Evolutionary conservation across 108 stramenopile species (phyloP).

Genomic region (Nitzschia sp.): DNA sequence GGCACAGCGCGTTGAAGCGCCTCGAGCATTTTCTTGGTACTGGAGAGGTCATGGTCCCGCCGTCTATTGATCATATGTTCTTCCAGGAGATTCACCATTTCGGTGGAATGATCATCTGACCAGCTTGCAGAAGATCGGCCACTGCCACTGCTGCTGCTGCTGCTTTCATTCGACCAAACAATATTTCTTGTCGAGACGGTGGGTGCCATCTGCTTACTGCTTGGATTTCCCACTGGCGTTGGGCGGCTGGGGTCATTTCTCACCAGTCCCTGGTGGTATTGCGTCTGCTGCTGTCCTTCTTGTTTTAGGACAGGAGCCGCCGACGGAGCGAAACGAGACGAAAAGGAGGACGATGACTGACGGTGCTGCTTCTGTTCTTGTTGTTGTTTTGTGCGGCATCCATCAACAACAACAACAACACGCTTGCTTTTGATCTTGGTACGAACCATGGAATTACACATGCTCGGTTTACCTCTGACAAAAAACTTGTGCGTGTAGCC

Average conservation of each 20-base stretch:
- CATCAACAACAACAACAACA: not conserved
- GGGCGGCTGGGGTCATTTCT: not conserved
- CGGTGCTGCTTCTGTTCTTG: not conserved
- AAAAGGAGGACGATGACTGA: not conserved
- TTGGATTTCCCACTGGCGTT: not conserved
- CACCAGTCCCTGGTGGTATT: not conserved
- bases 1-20: too few relatives aligned
- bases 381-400: not conserved
- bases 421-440: constrained; percentile 20
- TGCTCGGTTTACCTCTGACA: constrained; percentile 14
- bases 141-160: too few relatives aligned
- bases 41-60: too few relatives aligned
- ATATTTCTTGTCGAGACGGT: too few relatives aligned
- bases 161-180: too few relatives aligned
- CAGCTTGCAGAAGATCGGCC: too few relatives aligned
- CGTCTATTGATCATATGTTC: too few relatives aligned
- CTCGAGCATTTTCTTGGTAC: too few relatives aligned
- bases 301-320: not conserved
- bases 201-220: too few relatives aligned
- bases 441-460: constrained; percentile 19
- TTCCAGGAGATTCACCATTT: too few relatives aligned
- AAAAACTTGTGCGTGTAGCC: constrained; percentile 18
- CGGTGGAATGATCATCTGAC: too few relatives aligned
- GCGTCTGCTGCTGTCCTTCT: not conserved
- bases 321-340: not conserved